Conservation (phyloP, 495 filamentous ascomycete species). For the Parachaetomium inaequale region DNA sequence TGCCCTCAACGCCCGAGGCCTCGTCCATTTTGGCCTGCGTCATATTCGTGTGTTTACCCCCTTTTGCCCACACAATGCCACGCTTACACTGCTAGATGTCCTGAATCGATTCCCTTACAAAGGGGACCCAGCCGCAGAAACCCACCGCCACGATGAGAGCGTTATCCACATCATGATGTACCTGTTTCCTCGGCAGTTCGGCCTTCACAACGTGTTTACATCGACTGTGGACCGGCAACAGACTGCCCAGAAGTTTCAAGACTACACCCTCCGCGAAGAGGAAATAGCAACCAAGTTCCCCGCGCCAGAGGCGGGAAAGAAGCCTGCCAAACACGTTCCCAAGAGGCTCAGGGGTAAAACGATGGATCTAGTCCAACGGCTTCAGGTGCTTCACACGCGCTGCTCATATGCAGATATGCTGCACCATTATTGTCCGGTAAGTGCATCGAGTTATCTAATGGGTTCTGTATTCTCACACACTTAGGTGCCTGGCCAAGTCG, state of each 20-base stretch:
- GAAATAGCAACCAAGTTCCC: slow-evolving; percentile 59
- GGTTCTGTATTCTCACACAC: not conserved
- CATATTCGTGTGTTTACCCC: slow-evolving; percentile 66
- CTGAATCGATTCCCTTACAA: slow-evolving; percentile 66
- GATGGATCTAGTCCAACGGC: slow-evolving; percentile 56
- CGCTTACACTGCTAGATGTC: slow-evolving; percentile 58
- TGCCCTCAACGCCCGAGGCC: slow-evolving; percentile 60
- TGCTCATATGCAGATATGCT: slow-evolving; percentile 76
- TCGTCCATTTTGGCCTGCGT: slow-evolving; percentile 68
- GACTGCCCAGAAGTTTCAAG: slow-evolving; percentile 67
- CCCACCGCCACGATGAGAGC: slow-evolving; percentile 44
- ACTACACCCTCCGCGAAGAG: slow-evolving; percentile 77
- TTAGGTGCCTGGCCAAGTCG: slow-evolving; percentile 12
- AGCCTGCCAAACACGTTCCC: slow-evolving; percentile 51
- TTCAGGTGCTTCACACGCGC: slow-evolving; percentile 67
- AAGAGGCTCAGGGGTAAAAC: slow-evolving; percentile 68
- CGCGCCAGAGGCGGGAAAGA: slow-evolving; percentile 19
- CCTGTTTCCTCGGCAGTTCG: slow-evolving; percentile 89
- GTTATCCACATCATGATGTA: slow-evolving; percentile 81
- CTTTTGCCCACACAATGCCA: not conserved
- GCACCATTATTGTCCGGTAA: slow-evolving; percentile 73
- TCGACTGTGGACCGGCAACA: slow-evolving; percentile 58
- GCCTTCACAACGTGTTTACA: slow-evolving; percentile 87
- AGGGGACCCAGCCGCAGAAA: slow-evolving; percentile 6
- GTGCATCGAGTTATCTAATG: not conserved